Percentiles rank a stretch among this genome's conserved stretches.
These are phyloP conservation scores for Barnettozyma hawaiiensis DNA, from an alignment of 1,139 yeast genomes.

Conservation along the genomic window DNA sequence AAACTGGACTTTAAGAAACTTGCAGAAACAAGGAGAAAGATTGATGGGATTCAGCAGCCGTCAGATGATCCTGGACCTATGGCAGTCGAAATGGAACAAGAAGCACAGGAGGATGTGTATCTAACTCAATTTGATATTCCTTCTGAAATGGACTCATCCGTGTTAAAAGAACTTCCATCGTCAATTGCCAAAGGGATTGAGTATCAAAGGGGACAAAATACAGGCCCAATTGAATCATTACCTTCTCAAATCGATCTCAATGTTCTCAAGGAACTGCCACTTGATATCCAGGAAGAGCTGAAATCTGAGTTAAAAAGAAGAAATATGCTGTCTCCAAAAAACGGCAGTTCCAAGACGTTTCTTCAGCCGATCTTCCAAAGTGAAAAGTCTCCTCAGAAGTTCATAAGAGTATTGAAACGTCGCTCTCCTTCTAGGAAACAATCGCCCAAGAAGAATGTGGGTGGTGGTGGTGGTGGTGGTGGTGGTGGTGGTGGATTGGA, in stretches of 20 bases:
- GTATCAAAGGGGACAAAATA: constrained; percentile 11
- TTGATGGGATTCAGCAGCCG: neutral
- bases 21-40: constrained; percentile 1
- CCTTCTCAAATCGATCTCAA: constrained; percentile 45
- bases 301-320: constrained; percentile 36
- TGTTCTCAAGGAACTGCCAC: constrained; percentile 49
- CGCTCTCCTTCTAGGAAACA: constrained; percentile 12
- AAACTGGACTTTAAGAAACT: constrained; percentile 34
- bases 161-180: constrained; percentile 30
- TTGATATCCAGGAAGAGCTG: constrained; percentile 46
- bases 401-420: constrained; percentile 2
- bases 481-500: neutral
- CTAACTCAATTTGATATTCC: constrained; percentile 25
- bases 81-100: constrained; percentile 1
- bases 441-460: constrained; percentile 25
- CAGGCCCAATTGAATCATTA: constrained; percentile 18
- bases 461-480: neutral
- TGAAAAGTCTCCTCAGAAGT: neutral
- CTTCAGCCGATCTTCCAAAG: constrained; percentile 37
- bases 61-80: constrained; percentile 1
- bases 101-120: neutral
- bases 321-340: constrained; percentile 26
- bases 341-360: constrained; percentile 29
- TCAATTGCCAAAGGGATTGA: constrained; percentile 24
- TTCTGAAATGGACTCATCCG: constrained; percentile 28